Conservation (phyloP, 352 stramenopile species). For the Globisporangium orthogonon region DNA sequence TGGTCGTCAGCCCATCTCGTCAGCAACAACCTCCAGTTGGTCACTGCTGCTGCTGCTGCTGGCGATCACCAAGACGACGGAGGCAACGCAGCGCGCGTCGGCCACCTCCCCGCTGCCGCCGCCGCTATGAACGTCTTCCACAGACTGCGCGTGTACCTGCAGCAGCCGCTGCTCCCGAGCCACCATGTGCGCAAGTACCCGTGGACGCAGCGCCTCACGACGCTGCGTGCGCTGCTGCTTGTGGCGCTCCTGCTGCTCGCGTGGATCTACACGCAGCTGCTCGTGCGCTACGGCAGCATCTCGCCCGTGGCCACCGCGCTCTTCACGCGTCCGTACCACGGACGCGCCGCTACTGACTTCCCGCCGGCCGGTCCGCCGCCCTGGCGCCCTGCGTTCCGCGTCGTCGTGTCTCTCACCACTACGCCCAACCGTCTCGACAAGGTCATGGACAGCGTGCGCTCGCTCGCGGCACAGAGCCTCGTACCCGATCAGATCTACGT, state of each 20-base stretch:
- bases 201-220: conserved; percentile 35
- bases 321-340: conserved; percentile 58
- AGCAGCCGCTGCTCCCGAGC: conserved; percentile 54
- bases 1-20: too few species aligned
- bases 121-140: conserved; percentile 18
- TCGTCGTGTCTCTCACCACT: conserved; percentile 80
- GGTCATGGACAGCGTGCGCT: conserved; percentile 72
- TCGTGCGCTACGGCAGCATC: conserved; percentile 76
- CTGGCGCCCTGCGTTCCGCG: conserved; percentile 65
- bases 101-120: not conserved
- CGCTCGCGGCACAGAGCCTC: conserved; percentile 47
- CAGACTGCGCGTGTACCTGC: conserved; percentile 46
- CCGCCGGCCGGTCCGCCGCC: conserved; percentile 16
- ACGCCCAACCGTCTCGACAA: conserved; percentile 66
- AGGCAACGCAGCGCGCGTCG: too few species aligned
- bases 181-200: conserved; percentile 20
- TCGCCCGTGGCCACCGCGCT: conserved; percentile 52
- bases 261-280: conserved; percentile 57
- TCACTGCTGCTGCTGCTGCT: too few species aligned
- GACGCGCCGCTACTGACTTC: conserved; percentile 35
- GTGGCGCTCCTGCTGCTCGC: conserved; percentile 16
- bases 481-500: conserved; percentile 74
- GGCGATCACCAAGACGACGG: too few species aligned
- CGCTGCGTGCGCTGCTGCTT: conserved; percentile 26
- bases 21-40: too few species aligned